These are phyloP conservation scores for Escallonia rubra DNA, from an alignment of 129 eudicot species.

Conservation along the genomic window DNA sequence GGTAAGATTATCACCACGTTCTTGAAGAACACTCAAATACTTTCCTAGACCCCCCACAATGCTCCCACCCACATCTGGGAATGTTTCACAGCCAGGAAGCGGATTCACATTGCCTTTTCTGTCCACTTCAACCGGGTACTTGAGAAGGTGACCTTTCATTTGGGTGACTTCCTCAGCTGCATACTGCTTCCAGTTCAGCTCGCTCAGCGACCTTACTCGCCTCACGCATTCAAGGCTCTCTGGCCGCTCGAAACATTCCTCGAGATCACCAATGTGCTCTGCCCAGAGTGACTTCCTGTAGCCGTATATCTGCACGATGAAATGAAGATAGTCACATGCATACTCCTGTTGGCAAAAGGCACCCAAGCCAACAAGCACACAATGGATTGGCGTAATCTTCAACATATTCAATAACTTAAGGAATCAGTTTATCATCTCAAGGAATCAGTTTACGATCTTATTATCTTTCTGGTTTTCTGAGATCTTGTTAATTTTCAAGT, in stretches of 20 bases:
- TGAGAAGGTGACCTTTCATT: slow-evolving; percentile 77
- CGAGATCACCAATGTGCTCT: slow-evolving; percentile 67
- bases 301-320: slow-evolving; percentile 57
- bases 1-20: too few relatives aligned
- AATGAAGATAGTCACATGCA: neutral
- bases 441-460: too few relatives aligned
- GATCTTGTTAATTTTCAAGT: too few relatives aligned
- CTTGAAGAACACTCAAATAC: too few relatives aligned
- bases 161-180: slow-evolving; percentile 57
- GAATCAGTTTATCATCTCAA: too few relatives aligned
- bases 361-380: too few relatives aligned
- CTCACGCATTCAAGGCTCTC: slow-evolving; percentile 79
- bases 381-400: too few relatives aligned
- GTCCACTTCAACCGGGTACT: slow-evolving; percentile 78
- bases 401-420: too few relatives aligned
- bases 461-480: too few relatives aligned
- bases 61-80: slow-evolving; percentile 87
- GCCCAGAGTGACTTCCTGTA: slow-evolving; percentile 95
- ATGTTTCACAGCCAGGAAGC: slow-evolving; percentile 58
- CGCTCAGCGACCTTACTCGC: slow-evolving; percentile 48
- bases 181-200: slow-evolving; percentile 71
- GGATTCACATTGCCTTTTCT: slow-evolving; percentile 64
- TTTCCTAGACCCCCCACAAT: slow-evolving; percentile 44
- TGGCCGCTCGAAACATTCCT: slow-evolving; percentile 58
- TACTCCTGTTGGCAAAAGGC: neutral